Evolutionary conservation across 805 yeast genomes (phyloP).

Genomic region (Vanderwaltozyma tropicalis): DNA sequence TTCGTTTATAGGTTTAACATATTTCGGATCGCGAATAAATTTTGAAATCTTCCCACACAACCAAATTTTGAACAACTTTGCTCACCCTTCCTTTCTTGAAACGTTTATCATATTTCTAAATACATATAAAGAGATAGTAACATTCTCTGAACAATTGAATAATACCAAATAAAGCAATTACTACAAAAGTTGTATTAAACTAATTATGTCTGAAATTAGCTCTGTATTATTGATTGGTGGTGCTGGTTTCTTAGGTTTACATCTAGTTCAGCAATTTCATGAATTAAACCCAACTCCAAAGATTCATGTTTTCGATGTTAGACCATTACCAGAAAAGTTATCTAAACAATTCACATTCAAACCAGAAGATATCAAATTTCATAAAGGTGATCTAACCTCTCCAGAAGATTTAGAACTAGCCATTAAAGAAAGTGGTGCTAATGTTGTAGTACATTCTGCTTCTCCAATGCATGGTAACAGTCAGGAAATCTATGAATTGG

Average conservation of each 20-base stretch:
- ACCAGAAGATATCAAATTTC: constrained; percentile 44
- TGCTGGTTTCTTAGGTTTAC: constrained; percentile 88
- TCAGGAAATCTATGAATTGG: constrained; percentile 76
- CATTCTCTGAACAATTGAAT: not conserved
- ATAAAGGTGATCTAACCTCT: constrained; percentile 78
- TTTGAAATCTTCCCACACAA: no score
- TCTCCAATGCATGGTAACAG: constrained; percentile 89
- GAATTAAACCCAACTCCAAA: constrained; percentile 52
- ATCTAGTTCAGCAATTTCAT: constrained; percentile 77
- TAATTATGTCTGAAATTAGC: constrained; percentile 9
- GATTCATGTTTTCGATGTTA: constrained; percentile 82
- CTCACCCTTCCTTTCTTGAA: no score
- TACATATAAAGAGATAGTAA: no score
- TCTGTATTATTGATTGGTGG: constrained; percentile 86
- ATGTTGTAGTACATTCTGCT: constrained; percentile 87
- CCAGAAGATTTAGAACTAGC: constrained; percentile 57
- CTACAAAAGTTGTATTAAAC: no score
- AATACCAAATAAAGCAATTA: no score
- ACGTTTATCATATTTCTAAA: no score
- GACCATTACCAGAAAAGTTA: constrained; percentile 68
- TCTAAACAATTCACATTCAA: constrained; percentile 70
- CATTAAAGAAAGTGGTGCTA: constrained; percentile 46
- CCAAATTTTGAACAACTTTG: no score
- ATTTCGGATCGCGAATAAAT: no score
- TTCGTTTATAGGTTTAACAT: no score